phyloP scores from a whole-genome alignment of 2,329 filamentous ascomycete genomes.

The Ceratocystis papillata region DNA sequence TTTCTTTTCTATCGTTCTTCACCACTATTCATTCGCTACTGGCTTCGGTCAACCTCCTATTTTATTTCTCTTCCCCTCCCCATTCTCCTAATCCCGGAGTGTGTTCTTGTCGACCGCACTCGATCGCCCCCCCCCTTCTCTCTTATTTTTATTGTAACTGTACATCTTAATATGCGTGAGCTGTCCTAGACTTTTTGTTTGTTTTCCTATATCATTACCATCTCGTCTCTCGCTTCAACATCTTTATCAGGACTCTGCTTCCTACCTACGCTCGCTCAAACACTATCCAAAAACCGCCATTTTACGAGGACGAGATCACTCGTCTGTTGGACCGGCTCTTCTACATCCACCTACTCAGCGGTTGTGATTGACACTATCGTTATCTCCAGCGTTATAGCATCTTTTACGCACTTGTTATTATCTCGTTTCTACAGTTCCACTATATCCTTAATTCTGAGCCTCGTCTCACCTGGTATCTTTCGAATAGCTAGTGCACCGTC shows the following conservation, averaged over 20 bases:
- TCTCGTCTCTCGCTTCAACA: constrained; percentile 13
- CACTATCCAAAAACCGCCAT: background rate
- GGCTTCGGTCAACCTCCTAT: constrained; percentile 15
- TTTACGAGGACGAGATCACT: background rate
- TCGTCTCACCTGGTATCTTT: background rate
- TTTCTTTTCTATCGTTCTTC: constrained; percentile 18
- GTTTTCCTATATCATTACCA: background rate
- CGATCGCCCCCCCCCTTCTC: background rate
- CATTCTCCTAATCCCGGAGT: constrained; percentile 4
- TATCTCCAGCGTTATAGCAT: background rate
- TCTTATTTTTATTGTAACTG: constrained; percentile 9
- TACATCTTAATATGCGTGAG: constrained; percentile 13
- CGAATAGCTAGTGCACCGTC: background rate
- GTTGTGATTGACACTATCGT: background rate
- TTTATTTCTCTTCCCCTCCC: constrained; percentile 3
- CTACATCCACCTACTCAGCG: background rate
- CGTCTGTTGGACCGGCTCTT: background rate
- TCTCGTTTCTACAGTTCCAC: background rate
- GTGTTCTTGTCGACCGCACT: background rate
- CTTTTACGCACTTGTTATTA: background rate
- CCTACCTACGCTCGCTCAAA: constrained; percentile 5
- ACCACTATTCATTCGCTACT: constrained; percentile 20
- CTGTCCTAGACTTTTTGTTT: background rate
- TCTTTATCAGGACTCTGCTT: background rate
- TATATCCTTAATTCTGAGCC: background rate